Evolutionary conservation across 768 basidiomycete species (phyloP).

Genomic region (Mycena galericulata): DNA sequence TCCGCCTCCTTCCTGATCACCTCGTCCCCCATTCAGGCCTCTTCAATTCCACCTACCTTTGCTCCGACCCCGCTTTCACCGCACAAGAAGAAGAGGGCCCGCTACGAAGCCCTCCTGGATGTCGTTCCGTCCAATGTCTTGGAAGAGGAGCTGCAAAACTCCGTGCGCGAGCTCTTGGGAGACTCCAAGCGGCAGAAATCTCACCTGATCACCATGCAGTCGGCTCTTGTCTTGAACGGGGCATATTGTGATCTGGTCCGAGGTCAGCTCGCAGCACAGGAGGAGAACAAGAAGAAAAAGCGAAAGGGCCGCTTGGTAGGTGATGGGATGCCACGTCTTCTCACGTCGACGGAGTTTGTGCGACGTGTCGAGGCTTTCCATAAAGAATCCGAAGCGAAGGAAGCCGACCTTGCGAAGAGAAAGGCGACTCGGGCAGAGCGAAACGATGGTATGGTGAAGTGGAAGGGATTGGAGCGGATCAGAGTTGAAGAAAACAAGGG

Average conservation of each 20-base stretch:
- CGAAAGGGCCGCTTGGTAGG: neutral
- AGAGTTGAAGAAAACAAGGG: neutral
- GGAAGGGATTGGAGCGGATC: neutral
- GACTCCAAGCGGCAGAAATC: neutral
- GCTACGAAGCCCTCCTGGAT: neutral
- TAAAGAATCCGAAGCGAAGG: neutral
- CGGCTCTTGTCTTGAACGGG: slow-evolving; percentile 12
- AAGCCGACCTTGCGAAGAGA: neutral
- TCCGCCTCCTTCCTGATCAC: neutral
- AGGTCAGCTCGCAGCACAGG: slow-evolving; percentile 15
- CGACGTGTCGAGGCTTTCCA: neutral
- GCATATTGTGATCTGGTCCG: slow-evolving; percentile 8
- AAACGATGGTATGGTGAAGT: neutral
- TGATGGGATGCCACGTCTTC: neutral
- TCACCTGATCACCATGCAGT: slow-evolving; percentile 6
- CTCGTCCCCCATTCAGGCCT: neutral
- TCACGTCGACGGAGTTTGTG: slow-evolving; percentile 3
- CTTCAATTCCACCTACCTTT: neutral
- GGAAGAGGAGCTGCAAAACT: neutral
- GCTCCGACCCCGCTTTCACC: neutral
- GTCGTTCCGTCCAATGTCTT: neutral
- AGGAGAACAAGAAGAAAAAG: slow-evolving; percentile 23
- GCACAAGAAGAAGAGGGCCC: neutral
- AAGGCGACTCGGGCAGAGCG: neutral
- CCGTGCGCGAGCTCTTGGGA: neutral